Base-by-base conservation (phyloP, 768 basidiomycete genomes). In the Candolleomyces eurysporus region DNA sequence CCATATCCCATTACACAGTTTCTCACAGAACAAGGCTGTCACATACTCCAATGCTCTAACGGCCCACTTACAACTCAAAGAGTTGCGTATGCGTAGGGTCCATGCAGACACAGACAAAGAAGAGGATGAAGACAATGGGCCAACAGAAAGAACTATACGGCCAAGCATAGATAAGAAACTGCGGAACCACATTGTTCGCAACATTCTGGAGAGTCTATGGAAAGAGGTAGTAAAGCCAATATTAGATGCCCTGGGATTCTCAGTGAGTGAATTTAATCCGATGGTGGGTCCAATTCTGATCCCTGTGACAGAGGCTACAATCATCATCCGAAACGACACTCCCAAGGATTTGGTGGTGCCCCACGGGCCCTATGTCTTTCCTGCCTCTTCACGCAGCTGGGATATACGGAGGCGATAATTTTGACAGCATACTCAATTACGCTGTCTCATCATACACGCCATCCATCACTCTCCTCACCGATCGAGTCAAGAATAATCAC, bases 81-180 rank as follows among this genome's bases (percentile, higher is more conserved):
- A 40, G 22, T 30, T 39, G 49, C 19, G 10, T 57, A 65, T 54
- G 16, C 57, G 42, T 40, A 56, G 13, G 51, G 66, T 2, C 57
- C 66, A 30, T 9, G 46, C 13, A 57, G 56, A 19, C 48, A 66
- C 26, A 66, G 66, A 64, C 52, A 39, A 14, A n/a, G 42, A 14
- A 49, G 64, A 14, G 63, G 48, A 4, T 14, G 1, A 5, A 14
- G 3, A 1, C 26, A 52, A 26, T 26, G 26, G 4, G 26, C 26
- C 26, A 26, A 26, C 26, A 26, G 26, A 26, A 26, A 26, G 26
- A 26, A 4, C 26, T 26, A 26, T 26, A 26, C 4, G 26, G 2
- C 4, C 26, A 26, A 26, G 26, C 2, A 4, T 26, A 26, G 4
- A 26, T 4, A 26, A 26, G 26, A 26, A 26, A 26, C 2, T 26